These are phyloP conservation scores for Trichoderma afroharzianum DNA, from an alignment of 2,329 filamentous ascomycete genomes.

Conservation along the genomic window DNA sequence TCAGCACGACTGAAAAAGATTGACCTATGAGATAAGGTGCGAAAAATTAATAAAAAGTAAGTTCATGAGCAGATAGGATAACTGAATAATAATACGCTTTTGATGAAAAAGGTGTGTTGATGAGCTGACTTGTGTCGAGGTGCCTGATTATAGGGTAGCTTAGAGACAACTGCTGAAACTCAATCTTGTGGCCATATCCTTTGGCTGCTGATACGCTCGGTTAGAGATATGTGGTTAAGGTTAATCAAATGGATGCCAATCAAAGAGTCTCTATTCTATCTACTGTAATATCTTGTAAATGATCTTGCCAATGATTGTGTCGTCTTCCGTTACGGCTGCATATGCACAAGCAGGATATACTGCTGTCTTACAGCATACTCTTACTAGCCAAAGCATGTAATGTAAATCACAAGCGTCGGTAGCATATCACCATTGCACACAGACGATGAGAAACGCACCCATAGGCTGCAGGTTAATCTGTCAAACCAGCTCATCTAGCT, in stretches of 20 bases:
- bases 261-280: not conserved
- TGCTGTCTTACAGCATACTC: not conserved
- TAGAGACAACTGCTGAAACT: not conserved
- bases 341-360: not conserved
- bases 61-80: not conserved
- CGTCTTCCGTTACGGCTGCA: not conserved
- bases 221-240: not conserved
- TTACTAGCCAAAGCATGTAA: not conserved
- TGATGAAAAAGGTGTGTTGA: not conserved
- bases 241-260: not conserved
- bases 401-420: fast-evolving
- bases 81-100: not conserved
- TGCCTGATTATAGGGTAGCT: not conserved
- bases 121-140: not conserved
- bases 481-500: not conserved
- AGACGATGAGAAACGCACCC: not conserved
- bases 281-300: not conserved
- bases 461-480: not conserved
- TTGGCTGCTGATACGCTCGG: not conserved
- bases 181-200: not conserved
- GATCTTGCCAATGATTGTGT: not conserved
- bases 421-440: fast-evolving
- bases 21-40: not conserved
- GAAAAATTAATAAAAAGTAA: not conserved
- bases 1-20: not conserved